Evolutionary conservation across 139 green algal species (phyloP), one percentile per base, ranked within the genome.

Genomic region (Chlamydomonas sp.): DNA sequence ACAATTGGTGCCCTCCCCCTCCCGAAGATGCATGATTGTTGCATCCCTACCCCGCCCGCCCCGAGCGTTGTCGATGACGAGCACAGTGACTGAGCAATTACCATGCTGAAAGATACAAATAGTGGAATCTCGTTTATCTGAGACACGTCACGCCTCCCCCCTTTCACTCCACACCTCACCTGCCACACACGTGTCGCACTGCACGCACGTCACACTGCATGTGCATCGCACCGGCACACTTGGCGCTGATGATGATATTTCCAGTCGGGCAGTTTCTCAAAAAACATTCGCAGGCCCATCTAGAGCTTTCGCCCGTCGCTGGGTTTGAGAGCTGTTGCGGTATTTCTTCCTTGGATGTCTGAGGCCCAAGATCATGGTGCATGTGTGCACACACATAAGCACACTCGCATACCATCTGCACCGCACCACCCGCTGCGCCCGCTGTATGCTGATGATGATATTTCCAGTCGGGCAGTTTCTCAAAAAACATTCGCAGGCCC

Each of bases 401-500:
- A n/a, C n/a, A n/a, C n/a, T n/a, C n/a, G n/a, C n/a, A n/a, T n/a
- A n/a, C n/a, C n/a, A n/a, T n/a, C n/a, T n/a, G n/a, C n/a, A n/a
- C n/a, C n/a, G n/a, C n/a, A n/a, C n/a, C n/a, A n/a, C n/a, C n/a
- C n/a, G n/a, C n/a, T n/a, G n/a, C n/a, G n/a, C n/a, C n/a, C n/a
- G n/a, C n/a, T n/a, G n/a, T n/a, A n/a, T n/a, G 76, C 80, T 66
- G 26, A 72, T 77, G 78, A 89, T 83, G 81, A 69, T 48, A 76
- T 73, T 70, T 76, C 75, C 74, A 79, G 70, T 50, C 76, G 79
- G 79, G 79, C 74, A 77, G 72, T 79, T 79, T 84, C 77, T 85
- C 79, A 84, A 73, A 83, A 83, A 72, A 85, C 77, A 88, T 88
- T 88, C 79, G 82, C 82, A 85, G 82, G 77, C 79, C 82, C 79